Base-by-base conservation (phyloP, 2,329 filamentous ascomycete species). In the Curvularia verruculosa region DNA sequence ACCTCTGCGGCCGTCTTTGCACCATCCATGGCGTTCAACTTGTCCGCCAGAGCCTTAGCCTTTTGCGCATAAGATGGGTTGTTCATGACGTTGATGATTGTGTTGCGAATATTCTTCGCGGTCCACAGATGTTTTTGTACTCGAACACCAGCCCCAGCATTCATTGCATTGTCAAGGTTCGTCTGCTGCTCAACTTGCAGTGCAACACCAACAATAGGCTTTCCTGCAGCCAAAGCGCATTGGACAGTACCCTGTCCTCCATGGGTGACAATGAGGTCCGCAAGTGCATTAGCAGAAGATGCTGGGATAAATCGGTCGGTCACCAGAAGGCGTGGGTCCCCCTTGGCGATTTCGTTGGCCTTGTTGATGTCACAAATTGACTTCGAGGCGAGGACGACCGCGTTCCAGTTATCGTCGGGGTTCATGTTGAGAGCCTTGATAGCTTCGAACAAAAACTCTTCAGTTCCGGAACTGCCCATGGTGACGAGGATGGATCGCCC, bases 141-240 rank as follows among this genome's bases (percentile, higher is more conserved):
- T 3, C 71, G 66, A 12, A 73, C 64, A 23, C 68, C 71, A 13
- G 70, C 71, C 15, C 69, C 70, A 13, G 64, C 64, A 52, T 73
- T 66, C 71, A 73, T 73, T 1, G 68, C 70, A 31, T 73, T 73
- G 50, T 73, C 71, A n/a, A 73, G 43, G 37, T 73, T 73, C 5
- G 71, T 73, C 45, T 73, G 71, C 49, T 73, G 71, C 52, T 73
- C 71, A 28, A 73, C 67, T 49, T 73, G 71, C 40, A 72, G 54
- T 23, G 70, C 71, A 28, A 73, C 71, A 3, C 71, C 71, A 8
- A 73, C 71, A 21, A 73, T 49, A 8, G 71, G 71, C 51, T 69
- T 73, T 19, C 71, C 71, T 5, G 69, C 69, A 3, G 70, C 70
- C 26, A 73, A 47, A 12, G 71, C 67, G 19, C 70, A 72, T 51